Evolutionary conservation across 805 yeast genomes (phyloP), one percentile per base, ranked within the genome.

Genomic region (Vanderwaltozyma verrucispora): DNA sequence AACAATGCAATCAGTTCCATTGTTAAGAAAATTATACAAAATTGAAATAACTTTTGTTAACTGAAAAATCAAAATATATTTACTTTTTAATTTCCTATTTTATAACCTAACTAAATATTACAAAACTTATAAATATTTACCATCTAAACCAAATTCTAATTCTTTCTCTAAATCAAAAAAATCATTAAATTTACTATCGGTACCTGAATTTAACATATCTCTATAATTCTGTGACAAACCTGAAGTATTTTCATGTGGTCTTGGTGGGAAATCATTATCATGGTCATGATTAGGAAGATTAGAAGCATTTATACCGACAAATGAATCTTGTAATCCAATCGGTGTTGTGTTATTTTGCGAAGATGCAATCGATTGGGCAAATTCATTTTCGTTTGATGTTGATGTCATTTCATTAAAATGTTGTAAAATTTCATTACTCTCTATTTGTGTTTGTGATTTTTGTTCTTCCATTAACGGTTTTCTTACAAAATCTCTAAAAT

Each of bases 401-500:
- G 31, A 21, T 18, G 28, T 28, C 12, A 33, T 26, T 40, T 53
- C 57, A 37, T 50, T 55, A 33, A 54, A 61, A 30, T 52, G 50
- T 30, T 43, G 49, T 37, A 46, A 49, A 19, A 40, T 47, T 43
- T 46, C 54, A n/a, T n/a, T n/a, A n/a, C n/a, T n/a, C n/a, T n/a
- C n/a, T n/a, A n/a, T n/a, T 30, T 54, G 59, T 27, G 53, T 53
- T 35, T 54, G 57, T 24, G 45, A 46, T 16, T 50, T 54, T 35
- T 69, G 69, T 42, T 72, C 73, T 38, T 71, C 80, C 35, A 74
- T 73, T 24, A 80, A 65, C 5, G 94, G 94, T 55, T 71, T 75
- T 51, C 95, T 71, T 4, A 86, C 95, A 63, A 77, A 79, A 29
- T 75, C 83, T 49, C 96, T 72, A 56, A 87, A 86, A 21, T 72